Evolutionary conservation across 2,329 filamentous ascomycete species (phyloP).

Genomic region (Nigrospora oryzae): DNA sequence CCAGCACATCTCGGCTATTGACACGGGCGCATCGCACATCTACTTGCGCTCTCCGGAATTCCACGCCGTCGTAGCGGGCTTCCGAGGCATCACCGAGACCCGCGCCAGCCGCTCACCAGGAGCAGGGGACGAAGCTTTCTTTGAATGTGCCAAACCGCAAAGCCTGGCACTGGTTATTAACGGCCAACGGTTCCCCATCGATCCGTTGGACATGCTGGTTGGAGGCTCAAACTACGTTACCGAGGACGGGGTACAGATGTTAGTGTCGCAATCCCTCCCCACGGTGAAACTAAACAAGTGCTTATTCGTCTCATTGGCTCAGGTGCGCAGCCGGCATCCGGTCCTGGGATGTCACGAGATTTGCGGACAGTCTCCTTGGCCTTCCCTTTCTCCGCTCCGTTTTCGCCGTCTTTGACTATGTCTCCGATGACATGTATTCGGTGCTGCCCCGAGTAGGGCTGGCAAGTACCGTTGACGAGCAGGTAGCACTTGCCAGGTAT

Average conservation of each 20-base stretch:
- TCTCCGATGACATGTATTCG: background rate
- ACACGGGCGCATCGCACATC: conserved; percentile 1
- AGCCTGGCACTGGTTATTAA: background rate
- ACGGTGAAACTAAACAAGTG: background rate
- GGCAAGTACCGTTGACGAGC: background rate
- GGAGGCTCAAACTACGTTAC: background rate
- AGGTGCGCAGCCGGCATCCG: background rate
- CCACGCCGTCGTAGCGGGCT: background rate
- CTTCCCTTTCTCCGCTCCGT: conserved; percentile 1
- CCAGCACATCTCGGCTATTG: background rate
- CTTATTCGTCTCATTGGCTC: background rate
- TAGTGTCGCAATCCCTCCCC: background rate
- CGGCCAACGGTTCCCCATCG: background rate
- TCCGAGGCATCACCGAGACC: background rate
- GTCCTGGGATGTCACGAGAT: background rate
- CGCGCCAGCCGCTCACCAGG: background rate
- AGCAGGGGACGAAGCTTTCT: background rate
- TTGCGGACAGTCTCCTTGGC: background rate
- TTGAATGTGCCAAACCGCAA: background rate
- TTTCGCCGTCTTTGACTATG: conserved; percentile 1
- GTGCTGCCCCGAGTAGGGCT: background rate
- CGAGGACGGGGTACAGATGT: background rate
- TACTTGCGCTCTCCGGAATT: background rate
- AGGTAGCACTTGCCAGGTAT: background rate
- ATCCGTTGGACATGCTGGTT: background rate